Conservation (phyloP, 164 flowering plant genomes). For the Nymphaea thermarum region DNA sequence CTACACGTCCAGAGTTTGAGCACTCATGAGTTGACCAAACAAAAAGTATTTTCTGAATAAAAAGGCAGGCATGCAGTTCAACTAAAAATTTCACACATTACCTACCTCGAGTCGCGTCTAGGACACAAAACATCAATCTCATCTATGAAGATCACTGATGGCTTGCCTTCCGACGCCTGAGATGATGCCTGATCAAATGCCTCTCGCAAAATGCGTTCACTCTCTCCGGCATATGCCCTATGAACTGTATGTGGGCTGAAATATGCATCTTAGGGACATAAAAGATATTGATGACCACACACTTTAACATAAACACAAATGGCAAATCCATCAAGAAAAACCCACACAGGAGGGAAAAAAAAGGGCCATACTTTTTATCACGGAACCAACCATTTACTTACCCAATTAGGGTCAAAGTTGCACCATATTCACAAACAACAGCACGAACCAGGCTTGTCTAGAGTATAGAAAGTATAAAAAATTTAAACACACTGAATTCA, state of each 20-base stretch:
- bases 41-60: neutral
- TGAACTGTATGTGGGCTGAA: constrained; percentile 78
- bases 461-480: neutral
- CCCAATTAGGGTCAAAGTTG: constrained; percentile 75
- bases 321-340: too few species aligned
- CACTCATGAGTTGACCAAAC: neutral
- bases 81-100: neutral
- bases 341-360: too few species aligned
- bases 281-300: too few species aligned
- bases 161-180: constrained; percentile 41
- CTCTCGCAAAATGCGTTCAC: constrained; percentile 71
- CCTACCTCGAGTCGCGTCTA: constrained; percentile 71
- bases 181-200: constrained; percentile 77
- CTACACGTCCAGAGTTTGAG: constrained; percentile 27
- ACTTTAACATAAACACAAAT: too few species aligned
- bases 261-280: neutral
- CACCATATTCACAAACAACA: constrained; percentile 75
- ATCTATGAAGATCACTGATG: constrained; percentile 81
- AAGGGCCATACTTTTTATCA: too few species aligned
- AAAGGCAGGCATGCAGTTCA: neutral
- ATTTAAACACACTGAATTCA: too few species aligned
- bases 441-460: constrained; percentile 98
- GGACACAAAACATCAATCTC: constrained; percentile 94
- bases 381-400: constrained; percentile 6
- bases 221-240: constrained; percentile 88